Conservation (phyloP, 768 basidiomycete species). For the Gloeophyllum trabeum region DNA sequence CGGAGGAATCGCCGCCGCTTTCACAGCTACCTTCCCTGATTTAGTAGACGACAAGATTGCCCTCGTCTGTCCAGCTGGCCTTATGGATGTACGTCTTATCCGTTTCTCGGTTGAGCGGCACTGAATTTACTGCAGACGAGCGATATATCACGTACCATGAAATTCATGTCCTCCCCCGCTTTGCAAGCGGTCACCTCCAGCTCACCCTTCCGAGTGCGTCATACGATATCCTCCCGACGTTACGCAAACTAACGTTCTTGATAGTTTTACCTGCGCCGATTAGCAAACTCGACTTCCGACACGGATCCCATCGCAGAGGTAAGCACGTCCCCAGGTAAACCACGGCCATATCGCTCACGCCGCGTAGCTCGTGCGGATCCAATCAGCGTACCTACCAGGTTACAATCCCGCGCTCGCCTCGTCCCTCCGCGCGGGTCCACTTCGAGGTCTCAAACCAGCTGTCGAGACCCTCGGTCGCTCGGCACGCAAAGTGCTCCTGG, state of each 20-base stretch:
- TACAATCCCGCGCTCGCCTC: slow-evolving; percentile 73
- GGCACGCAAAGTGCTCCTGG: slow-evolving; percentile 41
- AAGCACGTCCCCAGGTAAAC: not conserved
- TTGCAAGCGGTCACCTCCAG: slow-evolving; percentile 59
- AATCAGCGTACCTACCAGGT: slow-evolving; percentile 65
- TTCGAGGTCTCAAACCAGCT: slow-evolving; percentile 46
- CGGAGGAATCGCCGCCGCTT: slow-evolving; percentile 62
- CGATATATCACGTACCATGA: slow-evolving; percentile 64
- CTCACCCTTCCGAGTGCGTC: slow-evolving; percentile 44
- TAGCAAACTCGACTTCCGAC: slow-evolving; percentile 17
- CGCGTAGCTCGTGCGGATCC: slow-evolving; percentile 56
- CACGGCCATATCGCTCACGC: not conserved
- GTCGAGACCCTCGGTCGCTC: slow-evolving; percentile 40
- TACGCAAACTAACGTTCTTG: not conserved
- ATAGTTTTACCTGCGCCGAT: slow-evolving; percentile 21
- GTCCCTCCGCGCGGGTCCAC: slow-evolving; percentile 59
- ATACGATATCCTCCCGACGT: slow-evolving; percentile 1
- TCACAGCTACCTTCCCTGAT: slow-evolving; percentile 60
- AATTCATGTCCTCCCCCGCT: slow-evolving; percentile 68
- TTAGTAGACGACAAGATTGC: slow-evolving; percentile 55
- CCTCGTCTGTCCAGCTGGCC: slow-evolving; percentile 58
- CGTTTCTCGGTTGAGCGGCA: not conserved
- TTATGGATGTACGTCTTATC: slow-evolving; percentile 42
- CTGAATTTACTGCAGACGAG: slow-evolving; percentile 26
- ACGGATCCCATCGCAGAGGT: slow-evolving; percentile 19